Base-by-base conservation (phyloP, 176 grass and related monocot species). In the Oropetium thomaeum region DNA sequence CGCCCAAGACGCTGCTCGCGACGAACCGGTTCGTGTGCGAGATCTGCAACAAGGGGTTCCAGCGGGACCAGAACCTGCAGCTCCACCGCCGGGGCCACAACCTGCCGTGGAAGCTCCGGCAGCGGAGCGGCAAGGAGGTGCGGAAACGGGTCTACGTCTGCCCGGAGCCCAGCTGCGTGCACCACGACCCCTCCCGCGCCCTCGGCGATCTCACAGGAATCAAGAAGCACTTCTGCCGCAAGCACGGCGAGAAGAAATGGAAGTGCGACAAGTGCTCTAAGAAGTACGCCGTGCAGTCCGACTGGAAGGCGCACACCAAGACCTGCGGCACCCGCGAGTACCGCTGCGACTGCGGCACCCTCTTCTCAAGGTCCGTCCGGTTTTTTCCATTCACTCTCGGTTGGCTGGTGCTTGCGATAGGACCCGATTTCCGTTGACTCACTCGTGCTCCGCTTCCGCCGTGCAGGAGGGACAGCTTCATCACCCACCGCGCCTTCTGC, bases 31-130 rank as follows among this genome's bases (percentile, higher is more conserved):
- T 98, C 60, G 96, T 98, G 76, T 98, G 96, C 72, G 96, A 98
- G 86, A 95, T 98, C 87, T 98, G 96, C 87, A 92, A 90, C 76
- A 98, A 98, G 89, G 96, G 96, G 55, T 98, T 98, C 84, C 96
- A 98, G 79, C 62, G 96, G 44, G 96, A 98, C 72, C 96, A 98
- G 84, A 98, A 98, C 82, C 86, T 98, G 83, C 96, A 98, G 84
- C 86, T 98, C 22, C 96, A 98, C 67, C 79, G 96, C 5, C 88
- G 96, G 27, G 96, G 96, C 19, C 96, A 98, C 84, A 98, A 98
- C 85, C 79, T 98, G 31, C 96, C 96, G 8, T 98, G 96, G 96
- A 98, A 98, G 87, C 91, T 98, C 52, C 87, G 87, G 81, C 96
- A 98, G 76, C 66, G 96, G 31, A 90, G 86, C 69, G 90, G 93